Evolutionary conservation across 176 grass and related monocot genomes (phyloP), one percentile per base, ranked within the genome.

Genomic region (sorghum (Sorghum bicolor)): DNA sequence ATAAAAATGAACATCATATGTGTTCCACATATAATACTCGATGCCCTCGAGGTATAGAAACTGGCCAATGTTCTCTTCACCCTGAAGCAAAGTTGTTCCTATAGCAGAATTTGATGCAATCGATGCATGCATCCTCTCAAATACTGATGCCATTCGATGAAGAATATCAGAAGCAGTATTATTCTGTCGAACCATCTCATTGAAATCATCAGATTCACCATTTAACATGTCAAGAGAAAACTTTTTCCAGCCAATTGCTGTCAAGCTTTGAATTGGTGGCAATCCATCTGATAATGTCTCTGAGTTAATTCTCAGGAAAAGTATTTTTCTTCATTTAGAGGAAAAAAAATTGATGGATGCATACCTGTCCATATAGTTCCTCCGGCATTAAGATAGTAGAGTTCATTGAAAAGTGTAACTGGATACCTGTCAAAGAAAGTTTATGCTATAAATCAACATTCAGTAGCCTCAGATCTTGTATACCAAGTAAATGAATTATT

Each of bases 11-110:
- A 98, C 96, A 78, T 98, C 96, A 40, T 98, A 98, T 20, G 96
- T 98, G 78, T 98, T 98, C 92, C 91, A 93, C 96, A 98, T 98
- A 78, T 82, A 87, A 88, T 98, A 98, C 75, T 98, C 96, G 17
- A 98, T 88, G 62, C 96, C 93, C 82, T 98, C 96, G 77, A 98
- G 96, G 76, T 98, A 98, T 70, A 98, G 93, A 90, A 98, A 98
- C 67, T 98, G 96, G 63, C 96, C 96, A 77, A 98, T 90, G 40
- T 98, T 98, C 81, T 98, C 95, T 82, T 98, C 95, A 70, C 83
- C 84, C 50, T 94, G 86, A 90, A 98, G 96, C 82, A 95, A 85
- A 84, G 89, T 82, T 82, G 87, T 93, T 38, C 95, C 95, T 13
- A 88, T 86, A 31, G 96, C 92, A 72, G 93, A 91, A 76, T 86